Conservation (phyloP, 495 filamentous ascomycete genomes). For the Cairneyella variabilis region DNA sequence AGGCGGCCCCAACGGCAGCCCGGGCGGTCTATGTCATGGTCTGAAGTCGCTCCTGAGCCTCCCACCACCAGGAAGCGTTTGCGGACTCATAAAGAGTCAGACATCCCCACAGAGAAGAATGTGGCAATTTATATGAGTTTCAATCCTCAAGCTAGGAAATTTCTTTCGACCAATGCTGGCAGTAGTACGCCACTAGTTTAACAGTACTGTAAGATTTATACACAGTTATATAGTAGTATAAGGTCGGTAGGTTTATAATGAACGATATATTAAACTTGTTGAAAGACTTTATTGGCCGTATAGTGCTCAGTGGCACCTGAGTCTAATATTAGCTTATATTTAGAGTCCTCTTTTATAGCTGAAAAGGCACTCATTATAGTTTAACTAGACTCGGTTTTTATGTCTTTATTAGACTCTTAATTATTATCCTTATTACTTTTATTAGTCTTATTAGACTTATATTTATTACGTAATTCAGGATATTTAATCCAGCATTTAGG, state of each 20-base stretch:
- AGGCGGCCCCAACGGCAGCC: neutral
- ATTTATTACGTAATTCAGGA: neutral
- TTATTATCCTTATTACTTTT: neutral
- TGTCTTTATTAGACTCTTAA: neutral
- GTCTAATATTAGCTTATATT: constrained; percentile 7
- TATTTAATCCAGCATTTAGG: constrained; percentile 7
- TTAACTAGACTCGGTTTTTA: neutral
- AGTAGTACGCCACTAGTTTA: no score
- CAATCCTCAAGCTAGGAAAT: neutral
- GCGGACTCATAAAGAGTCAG: neutral
- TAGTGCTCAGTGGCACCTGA: constrained; percentile 5
- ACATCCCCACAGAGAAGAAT: constrained; percentile 2
- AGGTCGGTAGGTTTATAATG: no score
- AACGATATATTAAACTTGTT: no score
- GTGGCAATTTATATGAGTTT: neutral
- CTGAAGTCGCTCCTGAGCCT: neutral
- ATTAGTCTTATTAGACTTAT: neutral
- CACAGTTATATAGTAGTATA: no score
- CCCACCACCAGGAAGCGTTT: neutral
- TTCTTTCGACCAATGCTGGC: neutral
- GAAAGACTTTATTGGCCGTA: constrained; percentile 6
- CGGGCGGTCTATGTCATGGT: neutral
- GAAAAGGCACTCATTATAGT: neutral
- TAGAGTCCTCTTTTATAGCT: neutral
- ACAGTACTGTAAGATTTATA: no score